Percentiles rank a stretch among this genome's conserved stretches.
phyloP scores from a whole-genome alignment of 1,139 yeast species.

The Hansenula lynferdii region DNA sequence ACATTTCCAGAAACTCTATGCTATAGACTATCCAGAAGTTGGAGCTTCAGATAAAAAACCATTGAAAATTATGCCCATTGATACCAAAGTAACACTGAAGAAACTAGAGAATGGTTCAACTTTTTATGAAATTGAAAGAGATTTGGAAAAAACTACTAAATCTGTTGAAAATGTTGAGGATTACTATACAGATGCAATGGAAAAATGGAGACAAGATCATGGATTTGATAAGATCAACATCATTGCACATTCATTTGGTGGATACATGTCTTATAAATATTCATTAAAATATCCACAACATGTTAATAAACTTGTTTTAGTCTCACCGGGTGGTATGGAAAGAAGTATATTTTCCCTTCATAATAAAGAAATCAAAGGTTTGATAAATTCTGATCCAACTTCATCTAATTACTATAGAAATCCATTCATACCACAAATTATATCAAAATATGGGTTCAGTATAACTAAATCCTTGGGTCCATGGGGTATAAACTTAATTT shows the following conservation, averaged over 20 bases:
- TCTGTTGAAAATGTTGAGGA: conserved; percentile 55
- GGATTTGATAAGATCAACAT: conserved; percentile 57
- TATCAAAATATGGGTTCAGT: conserved; percentile 32
- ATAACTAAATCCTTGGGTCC: conserved; percentile 53
- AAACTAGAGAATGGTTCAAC: conserved; percentile 9
- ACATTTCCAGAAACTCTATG: conserved; percentile 52
- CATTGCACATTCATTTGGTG: conserved; percentile 93
- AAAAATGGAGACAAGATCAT: conserved; percentile 68
- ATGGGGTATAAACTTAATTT: conserved; percentile 52
- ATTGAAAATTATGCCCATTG: conserved; percentile 3
- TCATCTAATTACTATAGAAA: conserved; percentile 18
- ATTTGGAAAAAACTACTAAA: conserved; percentile 32
- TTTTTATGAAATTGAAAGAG: conserved; percentile 17
- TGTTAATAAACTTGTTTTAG: conserved; percentile 61
- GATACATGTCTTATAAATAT: conserved; percentile 77
- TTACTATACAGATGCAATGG: conserved; percentile 79
- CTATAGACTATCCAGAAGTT: conserved; percentile 81
- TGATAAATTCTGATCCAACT: conserved; percentile 10
- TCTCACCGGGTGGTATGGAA: conserved; percentile 92
- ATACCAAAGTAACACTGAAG: conserved; percentile 5
- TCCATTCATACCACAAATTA: conserved; percentile 22
- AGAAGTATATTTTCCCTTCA: conserved; percentile 60
- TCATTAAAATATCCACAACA: conserved; percentile 60
- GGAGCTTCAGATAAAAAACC: conserved; percentile 48
- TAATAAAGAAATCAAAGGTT: conserved; percentile 28